Evolutionary conservation across 345 rosid species (phyloP), one percentile per base, ranked within the genome.

Genomic region (Acer campestre): DNA sequence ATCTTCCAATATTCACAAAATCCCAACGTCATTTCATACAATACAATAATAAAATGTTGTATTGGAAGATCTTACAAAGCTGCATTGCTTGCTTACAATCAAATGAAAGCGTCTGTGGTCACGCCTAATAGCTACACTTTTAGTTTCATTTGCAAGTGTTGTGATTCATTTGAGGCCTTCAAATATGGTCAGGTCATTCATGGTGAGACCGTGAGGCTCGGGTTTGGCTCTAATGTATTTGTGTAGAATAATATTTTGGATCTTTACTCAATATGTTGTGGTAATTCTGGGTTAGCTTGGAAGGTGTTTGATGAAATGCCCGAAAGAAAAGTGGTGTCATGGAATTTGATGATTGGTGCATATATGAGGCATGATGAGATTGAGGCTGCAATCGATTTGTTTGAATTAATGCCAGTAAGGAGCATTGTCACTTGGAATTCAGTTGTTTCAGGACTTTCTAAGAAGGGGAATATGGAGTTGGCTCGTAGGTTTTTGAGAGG

Each of bases 331-430:
- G 63, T 77, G n/a, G 80, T 80, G 62, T 80, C 82, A 0, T 82
- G 80, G 87, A 77, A 82, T 77, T 79, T 81, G 14, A 82, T 80
- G 77, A 80, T 82, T 55, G 62, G 73, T 14, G 85, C 80, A 0
- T 77, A 48, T 23, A 68, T 80, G 71, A 75, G 40, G 13, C 64
- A 27, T 61, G 82, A 83, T 16, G 62, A 78, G 73, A 48, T 73
- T 11, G 59, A 66, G 3, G 64, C 25, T 40, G 82, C 77, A 14
- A 63, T 77, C 42, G 38, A 27, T 40, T 76, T 79, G 77, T 84
- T 84, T 77, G 80, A 84, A 31, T 73, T 20, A n/a, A 84, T 73
- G 79, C 74, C 81, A 5, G 66, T 76, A 77, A 84, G 75, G 68
- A 74, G 55, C 51, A 40, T 66, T 5, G 67, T 79, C 11, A 56